Percentiles rank a stretch among this genome's conserved stretches.
phyloP scores from a whole-genome alignment of 2,329 filamentous ascomycete species.

The Hypoxylon sp. region DNA sequence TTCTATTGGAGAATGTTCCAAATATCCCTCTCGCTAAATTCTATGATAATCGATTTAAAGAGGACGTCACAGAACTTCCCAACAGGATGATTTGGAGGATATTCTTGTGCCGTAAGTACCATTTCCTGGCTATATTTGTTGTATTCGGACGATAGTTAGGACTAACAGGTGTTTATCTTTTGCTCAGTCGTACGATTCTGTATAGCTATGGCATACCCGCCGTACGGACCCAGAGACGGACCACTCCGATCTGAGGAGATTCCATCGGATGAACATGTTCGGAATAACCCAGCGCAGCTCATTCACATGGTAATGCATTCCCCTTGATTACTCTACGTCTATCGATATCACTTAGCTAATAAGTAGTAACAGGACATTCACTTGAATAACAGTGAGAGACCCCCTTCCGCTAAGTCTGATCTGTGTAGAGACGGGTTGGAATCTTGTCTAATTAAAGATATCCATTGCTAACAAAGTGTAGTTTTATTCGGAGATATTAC shows the following conservation, averaged over 20 bases:
- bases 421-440: neutral
- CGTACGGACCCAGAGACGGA: neutral
- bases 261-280: neutral
- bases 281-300: neutral
- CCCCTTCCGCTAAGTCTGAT: too few species aligned
- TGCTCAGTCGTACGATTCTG: neutral
- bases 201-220: slow-evolving; percentile 8
- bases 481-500: neutral
- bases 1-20: neutral
- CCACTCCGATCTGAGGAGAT: neutral
- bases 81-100: slow-evolving; percentile 6
- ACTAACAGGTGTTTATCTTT: neutral
- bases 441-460: neutral
- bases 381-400: neutral
- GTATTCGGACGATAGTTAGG: too few species aligned
- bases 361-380: slow-evolving; percentile 6
- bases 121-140: neutral
- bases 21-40: neutral
- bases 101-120: slow-evolving; percentile 8
- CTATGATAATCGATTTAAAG: neutral
- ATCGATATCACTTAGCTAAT: neutral
- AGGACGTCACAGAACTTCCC: neutral
- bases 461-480: neutral
- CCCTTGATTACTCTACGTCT: neutral
- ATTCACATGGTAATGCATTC: neutral